These are phyloP conservation scores for Moesziomyces antarcticus DNA, from an alignment of 1,284 basidiomycete species.

Conservation along the genomic window DNA sequence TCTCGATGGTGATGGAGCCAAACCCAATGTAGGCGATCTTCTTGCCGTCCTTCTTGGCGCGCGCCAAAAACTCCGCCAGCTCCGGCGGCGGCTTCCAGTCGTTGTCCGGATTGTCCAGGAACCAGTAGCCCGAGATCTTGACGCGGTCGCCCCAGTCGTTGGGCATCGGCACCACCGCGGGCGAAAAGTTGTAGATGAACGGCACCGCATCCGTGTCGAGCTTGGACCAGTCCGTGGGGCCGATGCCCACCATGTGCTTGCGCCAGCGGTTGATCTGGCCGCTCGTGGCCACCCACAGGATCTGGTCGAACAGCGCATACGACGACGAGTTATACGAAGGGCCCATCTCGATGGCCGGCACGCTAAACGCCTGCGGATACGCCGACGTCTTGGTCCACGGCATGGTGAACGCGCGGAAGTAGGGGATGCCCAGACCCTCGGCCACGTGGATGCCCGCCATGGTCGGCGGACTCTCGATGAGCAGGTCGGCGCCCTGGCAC, in stretches of 20 bases:
- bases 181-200: slow-evolving; percentile 65
- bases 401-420: slow-evolving; percentile 65
- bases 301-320: slow-evolving; percentile 56
- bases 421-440: slow-evolving; percentile 58
- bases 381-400: slow-evolving; percentile 59
- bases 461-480: slow-evolving; percentile 61
- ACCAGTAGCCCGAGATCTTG: slow-evolving; percentile 63
- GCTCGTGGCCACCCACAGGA: slow-evolving; percentile 61
- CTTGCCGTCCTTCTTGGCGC: slow-evolving; percentile 74
- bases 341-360: slow-evolving; percentile 51
- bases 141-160: slow-evolving; percentile 60
- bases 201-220: slow-evolving; percentile 51
- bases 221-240: slow-evolving; percentile 45
- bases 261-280: slow-evolving; percentile 64
- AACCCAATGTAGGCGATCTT: slow-evolving; percentile 65
- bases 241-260: slow-evolving; percentile 54
- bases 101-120: slow-evolving; percentile 68
- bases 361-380: slow-evolving; percentile 64
- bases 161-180: slow-evolving; percentile 58
- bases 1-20: slow-evolving; percentile 69
- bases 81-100: slow-evolving; percentile 74
- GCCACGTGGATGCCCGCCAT: slow-evolving; percentile 65
- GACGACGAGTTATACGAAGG: slow-evolving; percentile 55
- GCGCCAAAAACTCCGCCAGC: slow-evolving; percentile 73
- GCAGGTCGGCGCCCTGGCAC: slow-evolving; percentile 59